Evolutionary conservation across 169 alveolate genomes (phyloP).

Genomic region (Hammondia hammondi): DNA sequence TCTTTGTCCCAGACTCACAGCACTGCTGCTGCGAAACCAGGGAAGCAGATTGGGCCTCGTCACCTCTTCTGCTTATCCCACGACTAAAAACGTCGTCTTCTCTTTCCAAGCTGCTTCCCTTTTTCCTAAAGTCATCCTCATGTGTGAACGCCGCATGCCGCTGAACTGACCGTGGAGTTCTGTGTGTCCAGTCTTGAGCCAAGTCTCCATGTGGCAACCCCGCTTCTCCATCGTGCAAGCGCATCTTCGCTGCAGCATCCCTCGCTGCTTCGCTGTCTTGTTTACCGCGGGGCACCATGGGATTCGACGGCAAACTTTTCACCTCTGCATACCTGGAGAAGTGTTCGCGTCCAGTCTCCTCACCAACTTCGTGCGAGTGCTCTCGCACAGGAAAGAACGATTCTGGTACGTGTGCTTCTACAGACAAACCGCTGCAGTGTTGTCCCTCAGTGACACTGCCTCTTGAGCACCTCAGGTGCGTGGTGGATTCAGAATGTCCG

Average conservation of each 20-base stretch:
- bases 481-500: too few relatives aligned
- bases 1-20: not conserved
- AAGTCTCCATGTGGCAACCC: not conserved
- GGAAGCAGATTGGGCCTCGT: not conserved
- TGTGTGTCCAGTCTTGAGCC: not conserved
- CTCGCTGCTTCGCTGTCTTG: not conserved
- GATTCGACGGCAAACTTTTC: too few relatives aligned
- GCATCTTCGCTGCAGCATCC: not conserved
- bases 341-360: too few relatives aligned
- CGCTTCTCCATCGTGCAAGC: too few relatives aligned
- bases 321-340: too few relatives aligned
- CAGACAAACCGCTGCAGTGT: too few relatives aligned
- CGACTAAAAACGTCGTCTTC: not conserved
- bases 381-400: too few relatives aligned
- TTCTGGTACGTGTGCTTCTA: too few relatives aligned
- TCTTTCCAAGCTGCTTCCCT: not conserved
- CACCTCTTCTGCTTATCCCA: not conserved
- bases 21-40: not conserved
- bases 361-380: too few relatives aligned
- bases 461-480: too few relatives aligned
- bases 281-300: too few relatives aligned
- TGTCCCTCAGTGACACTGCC: too few relatives aligned
- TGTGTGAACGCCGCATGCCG: not conserved
- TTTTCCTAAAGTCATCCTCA: not conserved
- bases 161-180: not conserved